phyloP scores from a whole-genome alignment of 1,139 yeast genomes.

The Saccharomyces hybrid region DNA sequence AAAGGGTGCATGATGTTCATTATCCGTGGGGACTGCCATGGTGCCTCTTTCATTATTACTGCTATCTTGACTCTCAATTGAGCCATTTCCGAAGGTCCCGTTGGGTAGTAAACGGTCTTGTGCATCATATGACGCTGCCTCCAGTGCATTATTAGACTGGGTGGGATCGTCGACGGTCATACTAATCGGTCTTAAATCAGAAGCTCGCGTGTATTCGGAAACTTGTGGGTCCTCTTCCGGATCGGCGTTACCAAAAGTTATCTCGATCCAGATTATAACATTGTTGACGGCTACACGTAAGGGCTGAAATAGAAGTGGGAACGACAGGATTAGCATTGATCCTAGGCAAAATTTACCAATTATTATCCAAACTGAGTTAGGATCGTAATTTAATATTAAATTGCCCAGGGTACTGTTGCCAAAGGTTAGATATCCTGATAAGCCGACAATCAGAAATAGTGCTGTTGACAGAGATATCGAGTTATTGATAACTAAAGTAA shows the following conservation, averaged over 20 bases:
- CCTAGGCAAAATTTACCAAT: slow-evolving; percentile 73
- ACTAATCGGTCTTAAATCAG: slow-evolving; percentile 12
- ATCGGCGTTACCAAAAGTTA: slow-evolving; percentile 8
- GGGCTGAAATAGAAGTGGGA: slow-evolving; percentile 91
- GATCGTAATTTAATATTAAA: slow-evolving; percentile 57
- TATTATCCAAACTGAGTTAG: slow-evolving; percentile 32
- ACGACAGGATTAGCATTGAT: slow-evolving; percentile 75
- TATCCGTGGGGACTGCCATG: neutral
- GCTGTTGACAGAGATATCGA: slow-evolving; percentile 54
- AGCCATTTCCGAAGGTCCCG: neutral
- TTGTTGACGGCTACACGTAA: slow-evolving; percentile 80
- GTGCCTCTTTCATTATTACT: neutral
- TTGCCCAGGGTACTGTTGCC: slow-evolving; percentile 80
- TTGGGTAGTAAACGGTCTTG: neutral
- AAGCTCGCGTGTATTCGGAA: neutral
- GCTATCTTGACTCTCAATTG: neutral
- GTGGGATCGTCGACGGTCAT: slow-evolving; percentile 14
- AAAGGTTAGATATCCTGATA: slow-evolving; percentile 79
- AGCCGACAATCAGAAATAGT: slow-evolving; percentile 62
- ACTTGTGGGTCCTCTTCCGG: neutral
- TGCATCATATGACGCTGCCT: neutral
- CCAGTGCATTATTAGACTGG: neutral
- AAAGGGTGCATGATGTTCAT: slow-evolving; percentile 40
- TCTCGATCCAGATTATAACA: slow-evolving; percentile 48
- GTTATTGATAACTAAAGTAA: slow-evolving; percentile 45